Conservation (phyloP, 2,329 filamentous ascomycete species). For the Phoma sp. region DNA sequence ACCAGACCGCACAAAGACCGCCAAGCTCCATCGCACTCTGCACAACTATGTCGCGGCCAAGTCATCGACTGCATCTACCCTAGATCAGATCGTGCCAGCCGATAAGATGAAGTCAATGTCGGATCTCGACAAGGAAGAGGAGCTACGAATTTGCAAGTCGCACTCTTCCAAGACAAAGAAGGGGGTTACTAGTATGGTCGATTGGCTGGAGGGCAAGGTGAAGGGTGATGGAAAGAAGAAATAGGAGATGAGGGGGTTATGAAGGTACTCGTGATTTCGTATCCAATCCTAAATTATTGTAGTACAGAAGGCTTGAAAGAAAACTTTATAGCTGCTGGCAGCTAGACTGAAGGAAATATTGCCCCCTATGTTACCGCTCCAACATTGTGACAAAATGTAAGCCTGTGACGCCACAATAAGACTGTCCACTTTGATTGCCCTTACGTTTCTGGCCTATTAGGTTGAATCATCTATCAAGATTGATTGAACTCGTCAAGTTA, state of each 20-base stretch:
- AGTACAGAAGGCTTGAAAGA: too few relatives aligned
- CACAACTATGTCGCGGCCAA: background rate
- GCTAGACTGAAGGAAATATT: too few relatives aligned
- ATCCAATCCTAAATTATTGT: too few relatives aligned
- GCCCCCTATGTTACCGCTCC: too few relatives aligned
- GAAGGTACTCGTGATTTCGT: too few relatives aligned
- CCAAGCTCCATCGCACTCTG: background rate
- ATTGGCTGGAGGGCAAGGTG: slow-evolving; percentile 1
- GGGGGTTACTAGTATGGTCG: background rate
- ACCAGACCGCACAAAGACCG: background rate
- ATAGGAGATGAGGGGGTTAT: background rate
- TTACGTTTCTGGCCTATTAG: too few relatives aligned
- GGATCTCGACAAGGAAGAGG: slow-evolving; percentile 15
- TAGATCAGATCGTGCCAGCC: background rate
- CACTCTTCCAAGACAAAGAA: background rate
- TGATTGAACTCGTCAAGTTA: background rate
- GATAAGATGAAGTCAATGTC: slow-evolving; percentile 16
- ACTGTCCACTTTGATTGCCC: too few relatives aligned
- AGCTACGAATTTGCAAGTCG: background rate
- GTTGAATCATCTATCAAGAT: too few relatives aligned
- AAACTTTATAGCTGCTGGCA: too few relatives aligned
- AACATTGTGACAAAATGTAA: too few relatives aligned
- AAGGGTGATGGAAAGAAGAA: background rate
- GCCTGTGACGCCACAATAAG: too few relatives aligned
- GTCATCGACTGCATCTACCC: background rate